A percentile compares a stretch with the other conserved stretches of the same genome.
phyloP scores from a whole-genome alignment of 176 grass and related monocot species.

The Lolium perenne region DNA sequence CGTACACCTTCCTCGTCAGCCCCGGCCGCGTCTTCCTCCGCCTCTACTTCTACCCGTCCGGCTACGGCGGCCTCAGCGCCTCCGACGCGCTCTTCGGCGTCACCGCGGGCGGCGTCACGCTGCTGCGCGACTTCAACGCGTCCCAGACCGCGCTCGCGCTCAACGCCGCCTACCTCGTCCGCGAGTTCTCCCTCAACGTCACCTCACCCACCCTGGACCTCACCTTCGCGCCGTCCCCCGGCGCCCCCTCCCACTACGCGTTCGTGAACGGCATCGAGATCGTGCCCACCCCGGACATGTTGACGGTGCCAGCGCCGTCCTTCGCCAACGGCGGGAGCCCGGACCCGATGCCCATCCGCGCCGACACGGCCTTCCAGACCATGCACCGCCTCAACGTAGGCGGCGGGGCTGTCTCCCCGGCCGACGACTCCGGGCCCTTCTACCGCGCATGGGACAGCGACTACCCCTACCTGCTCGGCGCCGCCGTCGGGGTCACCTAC shows the following conservation, averaged over 20 bases:
- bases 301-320: neutral
- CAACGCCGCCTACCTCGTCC: conserved; percentile 26
- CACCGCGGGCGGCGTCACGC: conserved; percentile 40
- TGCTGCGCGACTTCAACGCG: conserved; percentile 46
- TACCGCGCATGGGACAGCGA: conserved; percentile 45
- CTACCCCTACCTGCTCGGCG: conserved; percentile 32
- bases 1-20: conserved; percentile 57
- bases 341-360: neutral
- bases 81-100: conserved; percentile 50
- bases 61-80: conserved; percentile 35
- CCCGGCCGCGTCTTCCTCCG: conserved; percentile 62
- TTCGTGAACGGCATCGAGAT: conserved; percentile 69
- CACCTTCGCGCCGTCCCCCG: conserved; percentile 44
- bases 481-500: conserved; percentile 31
- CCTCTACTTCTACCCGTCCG: conserved; percentile 70
- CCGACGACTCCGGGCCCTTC: conserved; percentile 27
- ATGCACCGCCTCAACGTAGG: conserved; percentile 61
- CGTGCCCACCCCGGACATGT: conserved; percentile 38
- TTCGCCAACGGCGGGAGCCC: conserved; percentile 19
- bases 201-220: conserved; percentile 7
- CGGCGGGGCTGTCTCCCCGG: neutral
- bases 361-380: conserved; percentile 48
- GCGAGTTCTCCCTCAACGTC: conserved; percentile 52
- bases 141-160: conserved; percentile 38
- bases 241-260: conserved; percentile 25